Percentiles rank a stretch among this genome's conserved stretches.
Evolutionary conservation across 129 eudicot genomes (phyloP).

Genomic region (Lactuca sativa): DNA sequence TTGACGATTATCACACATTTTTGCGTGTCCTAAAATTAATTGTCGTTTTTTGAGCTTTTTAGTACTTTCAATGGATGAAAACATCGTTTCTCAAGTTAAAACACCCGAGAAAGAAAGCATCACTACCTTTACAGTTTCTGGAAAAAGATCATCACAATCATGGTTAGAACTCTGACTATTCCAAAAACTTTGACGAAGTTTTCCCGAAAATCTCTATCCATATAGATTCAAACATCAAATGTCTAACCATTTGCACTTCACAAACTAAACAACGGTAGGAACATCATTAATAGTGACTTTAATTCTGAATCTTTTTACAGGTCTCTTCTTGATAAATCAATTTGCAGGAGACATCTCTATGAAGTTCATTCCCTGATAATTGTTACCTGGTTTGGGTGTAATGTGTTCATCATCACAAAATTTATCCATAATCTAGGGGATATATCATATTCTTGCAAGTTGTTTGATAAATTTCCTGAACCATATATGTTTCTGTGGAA

Average conservation of each 20-base stretch:
- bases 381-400: constrained; percentile 40
- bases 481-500: constrained; percentile 77
- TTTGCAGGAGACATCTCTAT: constrained; percentile 37
- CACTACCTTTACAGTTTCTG: background rate
- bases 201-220: background rate
- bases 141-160: background rate
- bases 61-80: too few species aligned
- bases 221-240: constrained; percentile 21
- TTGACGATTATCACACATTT: too few species aligned
- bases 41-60: too few species aligned
- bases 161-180: constrained; percentile 24
- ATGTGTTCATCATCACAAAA: constrained; percentile 60
- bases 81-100: too few species aligned
- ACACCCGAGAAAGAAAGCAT: too few species aligned
- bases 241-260: constrained; percentile 5
- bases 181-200: constrained; percentile 1
- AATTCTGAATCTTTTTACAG: constrained; percentile 46
- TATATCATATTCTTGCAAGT: constrained; percentile 52
- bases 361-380: constrained; percentile 55
- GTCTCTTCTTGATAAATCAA: constrained; percentile 50
- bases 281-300: constrained; percentile 1
- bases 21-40: too few species aligned
- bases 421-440: constrained; percentile 51
- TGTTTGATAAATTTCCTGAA: constrained; percentile 83
- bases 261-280: constrained; percentile 11